Conservation (phyloP, 2,329 filamentous ascomycete genomes). For the Macrophomina tecta region DNA sequence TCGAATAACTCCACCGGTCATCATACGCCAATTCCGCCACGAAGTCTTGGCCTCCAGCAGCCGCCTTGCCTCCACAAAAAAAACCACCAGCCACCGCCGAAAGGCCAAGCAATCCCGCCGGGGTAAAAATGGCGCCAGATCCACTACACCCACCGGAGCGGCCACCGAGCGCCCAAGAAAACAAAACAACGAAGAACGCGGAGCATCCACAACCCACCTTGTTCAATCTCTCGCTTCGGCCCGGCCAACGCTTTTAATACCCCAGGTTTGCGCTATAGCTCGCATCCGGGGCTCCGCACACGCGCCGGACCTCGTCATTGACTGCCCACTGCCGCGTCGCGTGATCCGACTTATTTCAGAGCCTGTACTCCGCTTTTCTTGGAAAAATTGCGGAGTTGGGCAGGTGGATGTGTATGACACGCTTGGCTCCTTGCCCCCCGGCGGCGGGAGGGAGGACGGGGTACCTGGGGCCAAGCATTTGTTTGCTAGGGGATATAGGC, state of each 20-base stretch:
- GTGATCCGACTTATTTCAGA: constrained; percentile 7
- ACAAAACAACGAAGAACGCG: constrained; percentile 3
- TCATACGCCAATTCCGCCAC: constrained; percentile 1
- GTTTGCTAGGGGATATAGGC: background rate
- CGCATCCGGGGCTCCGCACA: background rate
- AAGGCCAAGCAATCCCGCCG: constrained; percentile 1
- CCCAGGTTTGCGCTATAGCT: background rate
- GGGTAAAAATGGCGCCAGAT: background rate
- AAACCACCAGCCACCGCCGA: background rate
- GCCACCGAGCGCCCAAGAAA: constrained; percentile 3
- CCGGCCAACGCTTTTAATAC: background rate
- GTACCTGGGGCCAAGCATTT: background rate
- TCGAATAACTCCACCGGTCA: background rate
- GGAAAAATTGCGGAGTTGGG: background rate
- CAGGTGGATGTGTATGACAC: background rate
- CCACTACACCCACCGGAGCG: constrained; percentile 15
- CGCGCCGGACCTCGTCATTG: background rate
- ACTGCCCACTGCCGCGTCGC: background rate
- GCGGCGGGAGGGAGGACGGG: background rate
- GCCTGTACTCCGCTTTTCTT: constrained; percentile 14
- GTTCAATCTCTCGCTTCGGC: constrained; percentile 1
- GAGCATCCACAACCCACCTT: constrained; percentile 1
- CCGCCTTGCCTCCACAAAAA: background rate
- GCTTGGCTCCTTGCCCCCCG: background rate
- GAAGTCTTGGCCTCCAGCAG: constrained; percentile 3